These are phyloP conservation scores for Mrakia hoshinonis DNA, from an alignment of 768 basidiomycete species.

Conservation along the genomic window DNA sequence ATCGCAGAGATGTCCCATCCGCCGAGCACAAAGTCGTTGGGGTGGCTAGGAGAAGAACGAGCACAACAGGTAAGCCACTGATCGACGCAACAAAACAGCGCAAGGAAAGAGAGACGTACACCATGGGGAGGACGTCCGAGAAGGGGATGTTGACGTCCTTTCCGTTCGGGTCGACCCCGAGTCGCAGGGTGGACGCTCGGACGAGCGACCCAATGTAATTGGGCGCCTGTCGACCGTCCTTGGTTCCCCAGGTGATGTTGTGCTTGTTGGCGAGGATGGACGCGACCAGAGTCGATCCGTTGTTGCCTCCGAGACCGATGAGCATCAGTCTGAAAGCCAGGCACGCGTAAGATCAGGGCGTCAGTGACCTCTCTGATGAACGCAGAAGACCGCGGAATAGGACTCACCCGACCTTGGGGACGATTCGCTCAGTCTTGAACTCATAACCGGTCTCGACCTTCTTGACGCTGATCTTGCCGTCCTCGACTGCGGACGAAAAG, in stretches of 20 bases:
- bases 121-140: conserved; percentile 89
- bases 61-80: no score
- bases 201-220: conserved; percentile 77
- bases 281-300: conserved; percentile 85
- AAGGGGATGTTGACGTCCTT: conserved; percentile 90
- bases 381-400: background rate
- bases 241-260: conserved; percentile 90
- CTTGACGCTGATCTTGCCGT: conserved; percentile 68
- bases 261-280: conserved; percentile 94
- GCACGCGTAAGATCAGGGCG: conserved; percentile 21
- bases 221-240: conserved; percentile 79
- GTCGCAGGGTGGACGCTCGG: conserved; percentile 85
- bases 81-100: background rate
- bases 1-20: conserved; percentile 95
- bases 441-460: conserved; percentile 74
- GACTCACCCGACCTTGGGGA: conserved; percentile 83
- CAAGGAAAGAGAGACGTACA: conserved; percentile 37
- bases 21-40: conserved; percentile 83
- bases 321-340: conserved; percentile 67
- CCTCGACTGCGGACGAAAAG: conserved; percentile 41
- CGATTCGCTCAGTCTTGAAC: conserved; percentile 79
- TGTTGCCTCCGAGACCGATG: conserved; percentile 95
- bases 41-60: conserved; percentile 53
- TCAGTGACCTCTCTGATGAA: background rate
- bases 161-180: conserved; percentile 75